These are phyloP conservation scores for Dictyostelium firmibasis DNA, from an alignment of 78 protist genomes.

Conservation along the genomic window DNA sequence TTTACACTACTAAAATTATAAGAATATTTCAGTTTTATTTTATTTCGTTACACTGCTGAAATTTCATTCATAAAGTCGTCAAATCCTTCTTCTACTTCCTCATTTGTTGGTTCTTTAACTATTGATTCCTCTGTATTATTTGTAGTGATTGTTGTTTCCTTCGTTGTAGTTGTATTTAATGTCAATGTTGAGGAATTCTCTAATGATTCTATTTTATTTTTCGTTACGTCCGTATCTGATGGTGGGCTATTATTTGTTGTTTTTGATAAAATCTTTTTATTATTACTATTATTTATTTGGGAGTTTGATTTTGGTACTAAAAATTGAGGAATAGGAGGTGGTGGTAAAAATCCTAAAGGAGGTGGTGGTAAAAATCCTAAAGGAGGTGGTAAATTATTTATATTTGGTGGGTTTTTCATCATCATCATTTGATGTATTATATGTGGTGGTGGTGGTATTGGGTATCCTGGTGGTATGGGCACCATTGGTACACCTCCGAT, in stretches of 20 bases:
- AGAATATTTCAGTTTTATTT: not conserved
- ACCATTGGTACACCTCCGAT: not conserved
- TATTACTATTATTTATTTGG: not conserved
- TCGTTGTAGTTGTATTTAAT: not conserved
- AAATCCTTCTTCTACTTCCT: constrained; percentile 55
- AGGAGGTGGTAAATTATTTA: constrained; percentile 31
- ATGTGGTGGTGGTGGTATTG: not conserved
- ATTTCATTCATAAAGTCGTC: constrained; percentile 45
- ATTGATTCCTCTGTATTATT: not conserved
- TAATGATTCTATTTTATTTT: not conserved
- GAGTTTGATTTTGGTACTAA: not conserved
- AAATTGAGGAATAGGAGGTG: not conserved
- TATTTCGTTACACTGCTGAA: not conserved
- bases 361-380: not conserved
- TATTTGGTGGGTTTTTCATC: constrained; percentile 9
- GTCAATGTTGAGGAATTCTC: not conserved
- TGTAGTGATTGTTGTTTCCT: not conserved
- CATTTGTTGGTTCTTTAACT: constrained; percentile 1
- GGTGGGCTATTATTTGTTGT: not conserved
- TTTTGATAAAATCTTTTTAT: not conserved
- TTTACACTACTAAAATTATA: not conserved
- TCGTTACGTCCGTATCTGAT: not conserved
- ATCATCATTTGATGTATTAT: not conserved
- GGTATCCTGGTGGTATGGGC: not conserved
- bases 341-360: not conserved